Evolutionary conservation across 495 filamentous ascomycete genomes (phyloP), one percentile per base, ranked within the genome.

Genomic region (Poronia punctata): DNA sequence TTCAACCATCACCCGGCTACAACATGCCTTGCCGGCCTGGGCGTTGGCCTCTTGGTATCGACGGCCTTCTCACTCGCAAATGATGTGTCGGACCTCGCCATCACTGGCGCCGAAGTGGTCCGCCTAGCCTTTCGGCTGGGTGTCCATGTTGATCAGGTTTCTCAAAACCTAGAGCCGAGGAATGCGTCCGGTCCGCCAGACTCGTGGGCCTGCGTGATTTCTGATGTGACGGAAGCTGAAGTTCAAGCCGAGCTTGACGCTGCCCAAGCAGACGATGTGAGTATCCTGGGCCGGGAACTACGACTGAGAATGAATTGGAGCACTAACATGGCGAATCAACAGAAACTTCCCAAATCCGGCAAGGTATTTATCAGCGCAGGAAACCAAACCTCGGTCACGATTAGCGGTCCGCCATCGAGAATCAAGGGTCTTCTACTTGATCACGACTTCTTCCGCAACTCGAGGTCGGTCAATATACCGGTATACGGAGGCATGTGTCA

Each of bases 191-290:
- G 42, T 1, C 15, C 38, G 5, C 46, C 49, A 1, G 42, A 64
- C 15, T 64, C 49, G 23, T 74, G 68, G 70, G 67, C 70, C 2
- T 61, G 62, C 33, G 59, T 70, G 4, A 38, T 72, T 11, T 49
- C 54, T 1, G 57, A 56, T 11, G 40, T 68, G 3, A 28, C 45
- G 9, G 24, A 47, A 4, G 52, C 57, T 3, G 56, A 43, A 1
- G 60, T 64, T n/a, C 64, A 65, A 28, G 34, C 57, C 2, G 63
- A 67, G 40, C 51, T 71, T 14, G 47, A 61, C 33, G 12, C 38
- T 2, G 54, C 56, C 32, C 60, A 70, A 20, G 28, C 38, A 8
- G 29, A 21, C 18, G 33, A 50, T 11, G 54, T 48, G 22, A 34
- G 43, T 45, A 15, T n/a, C n/a, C n/a, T 25, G 10, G 5, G 36